Evolutionary conservation across 768 basidiomycete genomes (phyloP), one percentile per base, ranked within the genome.

Genomic region (Mycena albidolilacea): DNA sequence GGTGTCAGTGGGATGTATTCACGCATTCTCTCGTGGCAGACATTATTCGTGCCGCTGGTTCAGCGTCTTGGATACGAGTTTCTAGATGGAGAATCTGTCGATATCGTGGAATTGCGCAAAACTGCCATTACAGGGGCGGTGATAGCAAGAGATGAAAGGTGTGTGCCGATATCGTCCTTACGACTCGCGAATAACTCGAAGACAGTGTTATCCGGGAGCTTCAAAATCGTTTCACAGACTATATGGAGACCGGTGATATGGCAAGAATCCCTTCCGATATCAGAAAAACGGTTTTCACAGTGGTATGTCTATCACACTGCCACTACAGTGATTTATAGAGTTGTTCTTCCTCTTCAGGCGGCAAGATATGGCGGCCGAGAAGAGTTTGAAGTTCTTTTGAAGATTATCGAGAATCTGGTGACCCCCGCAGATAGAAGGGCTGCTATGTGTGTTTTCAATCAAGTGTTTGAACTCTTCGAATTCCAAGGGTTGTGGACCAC

Each of bases 21-120:
- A n/a, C 52, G 23, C 14, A 19, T 39, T 46, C 30, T 15, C 23
- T 2, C 15, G 48, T 17, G 15, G 30, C 67, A 94, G 93, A 77
- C 79, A 15, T 84, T 94, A n/a, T 93, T 94, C 81, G 85, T 83
- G 61, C 97, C 97, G 2, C 80, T 98, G 60, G 92, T 95, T 38
- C 83, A 93, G 44, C 88, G 86, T 72, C 87, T 98, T 43, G 96
- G 97, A 3, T 97, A 90, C 77, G 93, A 95, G 39, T 93, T 92
- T 78, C 80, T 84, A 7, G 84, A 85, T 8, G 82, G 82, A 8
- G 97, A 99, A 61, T 84, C 90, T 11, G 83, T 90, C 11, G 95
- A 93, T 72, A 87, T 84, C 14, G 86, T 90, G 12, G 89, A 93
- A 76, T 84, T 98, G 67, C 90, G 97, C 57, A 94, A 94, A 14